Evolutionary conservation across 1,139 yeast genomes (phyloP), one percentile per base, ranked within the genome.

Genomic region (Ogataea hybrid): DNA sequence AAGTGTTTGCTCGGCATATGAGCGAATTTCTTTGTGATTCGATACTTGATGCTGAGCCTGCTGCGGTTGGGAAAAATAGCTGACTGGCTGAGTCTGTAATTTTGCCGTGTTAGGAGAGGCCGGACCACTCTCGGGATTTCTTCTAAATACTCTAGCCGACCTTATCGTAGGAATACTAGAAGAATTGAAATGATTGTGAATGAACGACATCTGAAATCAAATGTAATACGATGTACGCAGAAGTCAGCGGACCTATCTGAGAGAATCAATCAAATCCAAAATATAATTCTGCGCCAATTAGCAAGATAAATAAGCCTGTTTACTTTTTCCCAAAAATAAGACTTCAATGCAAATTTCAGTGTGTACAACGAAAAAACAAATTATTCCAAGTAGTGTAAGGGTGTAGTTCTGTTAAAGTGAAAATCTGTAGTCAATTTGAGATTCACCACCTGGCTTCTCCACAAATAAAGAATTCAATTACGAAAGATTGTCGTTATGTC

Each of bases 1-100:
- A 39, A 94, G 70, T 0, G 98, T 92, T 41, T 94, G 92, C 61
- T 90, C 97, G 1, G 96, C 97, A 56, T 87, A 88, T 58, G 75
- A 82, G 45, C 95, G 76, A 46, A 84, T 77, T 59, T 54, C 55
- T 28, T 44, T 47, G 58, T 83, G 94, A 78, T 77, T 35, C 70
- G 57, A 52, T 42, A 69, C 52, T 51, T 55, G 58, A 42, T 56
- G 50, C 36, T 51, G 50, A 33, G 50, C 55, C 23, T 57, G 60
- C n/a, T 56, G 52, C 34, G 52, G 59, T 20, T 41, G 51, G 5
- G 35, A 50, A 15, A 14, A 28, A 43, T 5, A 25, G 15, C 15
- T 30, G 25, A 27, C 29, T 44, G n/a, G 41, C 3, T 21, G 34
- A 40, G 25, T 39, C 39, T 28, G 20, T 5, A 10, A 7, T 29